A percentile compares a stretch with the other conserved stretches of the same genome.
Conservation (phyloP, 371 early-diverging fungal genomes). For the Haplosporangium sp. region DNA sequence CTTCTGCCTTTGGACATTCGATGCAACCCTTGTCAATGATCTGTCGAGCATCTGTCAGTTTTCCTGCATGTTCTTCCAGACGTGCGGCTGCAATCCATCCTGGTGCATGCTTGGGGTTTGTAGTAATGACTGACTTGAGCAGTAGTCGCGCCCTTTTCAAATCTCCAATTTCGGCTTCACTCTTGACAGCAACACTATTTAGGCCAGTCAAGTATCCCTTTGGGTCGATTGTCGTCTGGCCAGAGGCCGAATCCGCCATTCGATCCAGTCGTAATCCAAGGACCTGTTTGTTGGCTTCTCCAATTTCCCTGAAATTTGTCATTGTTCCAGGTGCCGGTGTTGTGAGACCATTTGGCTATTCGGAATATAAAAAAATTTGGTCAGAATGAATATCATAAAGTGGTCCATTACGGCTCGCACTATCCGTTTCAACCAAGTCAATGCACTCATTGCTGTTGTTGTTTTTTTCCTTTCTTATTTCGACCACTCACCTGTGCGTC, state of each 20-base stretch:
- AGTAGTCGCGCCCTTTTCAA: constrained; percentile 92
- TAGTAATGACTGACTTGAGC: constrained; percentile 87
- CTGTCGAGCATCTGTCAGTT: constrained; percentile 83
- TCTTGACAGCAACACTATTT: constrained; percentile 83
- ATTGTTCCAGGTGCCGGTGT: constrained; percentile 69
- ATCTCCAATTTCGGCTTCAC: constrained; percentile 93
- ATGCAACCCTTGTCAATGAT: constrained; percentile 93
- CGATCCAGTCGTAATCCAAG: constrained; percentile 91
- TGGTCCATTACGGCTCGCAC: too few relatives aligned
- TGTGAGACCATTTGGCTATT: constrained; percentile 60
- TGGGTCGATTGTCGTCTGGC: constrained; percentile 90
- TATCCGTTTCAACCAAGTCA: too few relatives aligned
- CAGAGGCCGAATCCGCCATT: constrained; percentile 77
- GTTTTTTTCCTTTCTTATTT: neutral
- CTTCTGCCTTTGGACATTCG: constrained; percentile 93
- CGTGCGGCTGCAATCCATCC: constrained; percentile 98
- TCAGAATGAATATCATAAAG: neutral
- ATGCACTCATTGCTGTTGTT: too few relatives aligned
- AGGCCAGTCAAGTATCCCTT: constrained; percentile 95
- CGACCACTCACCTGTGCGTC: constrained; percentile 62
- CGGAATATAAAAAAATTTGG: neutral
- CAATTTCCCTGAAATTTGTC: constrained; percentile 93
- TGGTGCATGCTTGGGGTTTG: constrained; percentile 96
- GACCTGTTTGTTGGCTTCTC: constrained; percentile 93
- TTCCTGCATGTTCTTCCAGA: constrained; percentile 93